Conservation (phyloP, 768 basidiomycete species). For the Vararia minispora region DNA sequence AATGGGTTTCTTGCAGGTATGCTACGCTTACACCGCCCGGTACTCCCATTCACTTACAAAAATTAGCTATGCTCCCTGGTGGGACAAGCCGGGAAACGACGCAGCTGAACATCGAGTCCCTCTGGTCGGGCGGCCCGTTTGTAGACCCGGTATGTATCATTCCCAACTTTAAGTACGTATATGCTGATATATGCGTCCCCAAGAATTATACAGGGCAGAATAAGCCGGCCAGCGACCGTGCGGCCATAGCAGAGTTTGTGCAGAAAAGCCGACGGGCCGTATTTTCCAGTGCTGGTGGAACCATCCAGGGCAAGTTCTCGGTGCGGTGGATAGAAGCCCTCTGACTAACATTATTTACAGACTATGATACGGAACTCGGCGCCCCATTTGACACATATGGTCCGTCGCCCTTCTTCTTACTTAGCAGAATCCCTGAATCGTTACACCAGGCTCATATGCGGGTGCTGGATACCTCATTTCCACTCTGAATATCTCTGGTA, state of each 20-base stretch:
- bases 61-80: conserved; percentile 52
- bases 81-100: conserved; percentile 47
- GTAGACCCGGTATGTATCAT: conserved; percentile 38
- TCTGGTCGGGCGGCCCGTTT: conserved; percentile 71
- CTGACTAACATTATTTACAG: conserved; percentile 21
- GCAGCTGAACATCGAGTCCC: conserved; percentile 64
- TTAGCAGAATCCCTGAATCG: background rate
- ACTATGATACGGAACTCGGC: conserved; percentile 41
- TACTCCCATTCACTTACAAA: background rate
- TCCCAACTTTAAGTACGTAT: background rate
- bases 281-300: conserved; percentile 46
- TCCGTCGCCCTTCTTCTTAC: conserved; percentile 21
- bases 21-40: conserved; percentile 4
- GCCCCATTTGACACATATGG: conserved; percentile 53
- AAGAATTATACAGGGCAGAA: conserved; percentile 69
- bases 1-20: conserved; percentile 63
- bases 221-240: conserved; percentile 32
- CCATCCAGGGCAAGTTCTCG: conserved; percentile 37
- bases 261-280: conserved; percentile 41
- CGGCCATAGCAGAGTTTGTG: conserved; percentile 37
- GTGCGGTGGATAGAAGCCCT: background rate
- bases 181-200: background rate
- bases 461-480: conserved; percentile 52
- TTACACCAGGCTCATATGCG: conserved; percentile 54
- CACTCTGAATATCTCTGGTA: conserved; percentile 26